Base-by-base conservation (phyloP, 768 basidiomycete genomes). In the Amanita polypyramis region DNA sequence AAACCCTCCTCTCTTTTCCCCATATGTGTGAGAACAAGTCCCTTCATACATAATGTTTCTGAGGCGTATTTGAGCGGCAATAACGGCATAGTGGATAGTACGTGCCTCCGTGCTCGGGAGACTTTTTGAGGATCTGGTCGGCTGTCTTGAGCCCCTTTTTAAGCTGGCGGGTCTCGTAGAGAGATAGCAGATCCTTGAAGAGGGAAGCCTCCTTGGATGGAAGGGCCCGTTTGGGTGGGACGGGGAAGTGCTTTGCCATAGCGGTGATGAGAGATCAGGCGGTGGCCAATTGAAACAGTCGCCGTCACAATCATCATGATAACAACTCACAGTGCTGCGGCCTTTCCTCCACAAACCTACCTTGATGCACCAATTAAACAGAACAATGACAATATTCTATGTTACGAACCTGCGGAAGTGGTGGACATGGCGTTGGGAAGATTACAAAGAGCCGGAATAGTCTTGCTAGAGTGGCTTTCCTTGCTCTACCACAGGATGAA, bases 11-110 rank as follows among this genome's bases (percentile, higher is more conserved):
- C 89, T 52, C 80, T 80, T 60, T 74, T 74, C 43, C 81, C 89
- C 77, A 82, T 79, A 60, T 85, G 85, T 25, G 80, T 82, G 57
- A 84, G 68, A 45, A 96, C 72, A 42, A 98, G 80, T 1, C 95
- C 95, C 61, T 95, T 96, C 89, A 99, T 93, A 62, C 89, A 92
- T 61, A 94, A 64, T 21, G 95, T 94, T 68, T 98, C 95, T 98
- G 59, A 29, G 12, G 30, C 41, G 48, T 48, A 49, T 49, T 44
- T 25, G 14, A 27, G 47, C 42, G 21, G 34, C 39, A 40, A 38
- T 30, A 20, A 42, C 12, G 39, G 25, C 35, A 30, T 34, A 20
- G 38, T 23, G 19, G 48, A 43, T 21, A 42, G n/a, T 6, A 35
- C 27, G 14, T 58, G 91, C 95, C 94, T 58, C 95, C 96, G 73